Percentiles rank a stretch among this genome's conserved stretches.
Evolutionary conservation across 2,329 filamentous ascomycete genomes (phyloP).

Genomic region (Ustilaginoidea virens): DNA sequence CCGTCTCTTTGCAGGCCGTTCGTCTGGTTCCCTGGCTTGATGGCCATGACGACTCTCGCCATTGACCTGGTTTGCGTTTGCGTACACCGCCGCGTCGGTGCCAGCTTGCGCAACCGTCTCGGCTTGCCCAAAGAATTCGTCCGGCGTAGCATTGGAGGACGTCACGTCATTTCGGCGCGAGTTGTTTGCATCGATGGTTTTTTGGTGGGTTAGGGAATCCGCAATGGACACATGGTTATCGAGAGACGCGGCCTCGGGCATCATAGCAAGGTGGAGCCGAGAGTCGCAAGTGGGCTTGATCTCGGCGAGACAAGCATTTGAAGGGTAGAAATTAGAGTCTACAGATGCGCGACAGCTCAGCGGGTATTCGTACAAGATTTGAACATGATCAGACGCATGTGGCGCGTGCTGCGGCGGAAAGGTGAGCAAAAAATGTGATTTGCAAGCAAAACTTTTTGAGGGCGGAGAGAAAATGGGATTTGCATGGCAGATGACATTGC

Average conservation of each 20-base stretch:
- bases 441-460: conserved; percentile 36
- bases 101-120: conserved; percentile 8
- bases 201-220: conserved; percentile 12
- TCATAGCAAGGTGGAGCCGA: conserved; percentile 31
- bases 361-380: conserved; percentile 32
- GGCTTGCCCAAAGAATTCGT: conserved; percentile 5
- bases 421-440: conserved; percentile 25
- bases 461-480: conserved; percentile 14
- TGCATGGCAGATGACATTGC: conserved; percentile 8
- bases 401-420: conserved; percentile 28
- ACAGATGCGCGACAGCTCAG: conserved; percentile 29
- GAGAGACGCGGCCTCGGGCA: conserved; percentile 46
- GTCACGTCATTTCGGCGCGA: conserved; percentile 8
- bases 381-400: conserved; percentile 37
- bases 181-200: conserved; percentile 11
- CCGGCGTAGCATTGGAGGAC: conserved; percentile 6
- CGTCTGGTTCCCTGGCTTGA: conserved; percentile 21
- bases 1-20: conserved; percentile 48
- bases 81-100: conserved; percentile 10
- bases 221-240: conserved; percentile 21
- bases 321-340: conserved; percentile 38
- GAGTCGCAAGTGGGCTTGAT: conserved; percentile 31
- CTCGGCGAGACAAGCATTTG: conserved; percentile 45
- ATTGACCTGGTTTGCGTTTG: conserved; percentile 34
- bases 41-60: conserved; percentile 43